Percentiles rank a stretch among this genome's conserved stretches.
Conservation (phyloP, 805 yeast species). For the Hanseniaspora valbyensis region DNA sequence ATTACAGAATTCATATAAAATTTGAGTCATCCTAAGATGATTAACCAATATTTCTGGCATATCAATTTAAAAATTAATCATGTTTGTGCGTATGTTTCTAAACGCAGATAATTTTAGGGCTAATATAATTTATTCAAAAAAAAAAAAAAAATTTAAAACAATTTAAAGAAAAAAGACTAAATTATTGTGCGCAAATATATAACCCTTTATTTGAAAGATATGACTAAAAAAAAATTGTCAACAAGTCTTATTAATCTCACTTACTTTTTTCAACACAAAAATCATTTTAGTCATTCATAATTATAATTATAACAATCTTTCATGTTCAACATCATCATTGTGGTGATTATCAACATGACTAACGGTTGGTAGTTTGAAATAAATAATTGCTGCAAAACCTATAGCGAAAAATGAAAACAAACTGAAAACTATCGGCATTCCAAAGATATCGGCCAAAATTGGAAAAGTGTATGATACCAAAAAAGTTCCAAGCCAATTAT, state of each 20-base stretch:
- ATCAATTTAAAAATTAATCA: not conserved
- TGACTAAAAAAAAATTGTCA: too few species aligned
- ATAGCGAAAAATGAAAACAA: slow-evolving; percentile 54
- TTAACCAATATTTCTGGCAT: too few species aligned
- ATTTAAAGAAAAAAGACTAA: too few species aligned
- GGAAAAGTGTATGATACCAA: slow-evolving; percentile 76
- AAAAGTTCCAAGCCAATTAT: slow-evolving; percentile 88
- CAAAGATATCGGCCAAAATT: slow-evolving; percentile 47
- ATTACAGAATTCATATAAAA: not conserved
- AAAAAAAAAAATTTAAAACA: too few species aligned
- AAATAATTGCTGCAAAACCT: slow-evolving; percentile 39
- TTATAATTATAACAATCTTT: not conserved
- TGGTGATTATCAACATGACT: too few species aligned
- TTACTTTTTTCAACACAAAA: too few species aligned
- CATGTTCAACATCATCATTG: not conserved
- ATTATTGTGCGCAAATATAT: too few species aligned
- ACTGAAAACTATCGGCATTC: slow-evolving; percentile 61
- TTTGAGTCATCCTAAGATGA: not conserved
- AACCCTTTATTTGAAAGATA: not conserved
- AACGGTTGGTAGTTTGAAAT: slow-evolving; percentile 27
- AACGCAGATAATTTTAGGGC: not conserved
- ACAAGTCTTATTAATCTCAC: too few species aligned
- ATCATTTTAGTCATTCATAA: too few species aligned
- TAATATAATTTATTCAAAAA: not conserved
- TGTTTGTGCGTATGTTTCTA: not conserved